Percentiles rank a stretch among this genome's conserved stretches.
These are phyloP conservation scores for Peltaster fructicola DNA, from an alignment of 2,329 filamentous ascomycete genomes.

Conservation along the genomic window DNA sequence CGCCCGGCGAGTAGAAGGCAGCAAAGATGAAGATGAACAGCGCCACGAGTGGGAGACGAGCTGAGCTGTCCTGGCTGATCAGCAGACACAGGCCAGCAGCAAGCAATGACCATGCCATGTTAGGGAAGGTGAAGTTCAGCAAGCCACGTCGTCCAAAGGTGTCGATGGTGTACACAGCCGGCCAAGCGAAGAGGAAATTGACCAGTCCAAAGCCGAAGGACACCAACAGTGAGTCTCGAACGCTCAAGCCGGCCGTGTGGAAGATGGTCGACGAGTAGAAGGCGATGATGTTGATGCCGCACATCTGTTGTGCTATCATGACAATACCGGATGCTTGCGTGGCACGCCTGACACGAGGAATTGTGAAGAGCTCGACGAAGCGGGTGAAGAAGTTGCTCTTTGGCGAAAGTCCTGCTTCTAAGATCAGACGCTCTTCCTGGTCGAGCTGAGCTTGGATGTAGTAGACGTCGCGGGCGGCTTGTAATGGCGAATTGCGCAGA, in stretches of 20 bases:
- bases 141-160: conserved; percentile 38
- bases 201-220: conserved; percentile 40
- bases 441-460: conserved; percentile 22
- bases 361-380: conserved; percentile 44
- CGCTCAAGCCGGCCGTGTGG: conserved; percentile 16
- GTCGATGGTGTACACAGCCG: conserved; percentile 41
- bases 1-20: conserved; percentile 22
- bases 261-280: conserved; percentile 16
- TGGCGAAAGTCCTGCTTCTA: conserved; percentile 16
- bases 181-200: conserved; percentile 37
- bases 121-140: conserved; percentile 30
- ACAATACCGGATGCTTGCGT: conserved; percentile 61
- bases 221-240: conserved; percentile 32
- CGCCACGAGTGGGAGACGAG: conserved; percentile 32
- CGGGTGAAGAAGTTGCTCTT: conserved; percentile 23
- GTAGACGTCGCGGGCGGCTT: conserved; percentile 26
- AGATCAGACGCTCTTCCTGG: conserved; percentile 10
- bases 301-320: conserved; percentile 54
- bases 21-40: conserved; percentile 41
- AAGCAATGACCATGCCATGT: conserved; percentile 32
- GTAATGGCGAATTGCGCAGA: conserved; percentile 22
- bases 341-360: conserved; percentile 52
- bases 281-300: conserved; percentile 22
- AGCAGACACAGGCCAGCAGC: conserved; percentile 34
- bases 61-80: conserved; percentile 24